A percentile compares a stretch with the other conserved stretches of the same genome.
Evolutionary conservation across 176 grass and related monocot species (phyloP).

Genomic region (Miscanthus lutarioriparius): DNA sequence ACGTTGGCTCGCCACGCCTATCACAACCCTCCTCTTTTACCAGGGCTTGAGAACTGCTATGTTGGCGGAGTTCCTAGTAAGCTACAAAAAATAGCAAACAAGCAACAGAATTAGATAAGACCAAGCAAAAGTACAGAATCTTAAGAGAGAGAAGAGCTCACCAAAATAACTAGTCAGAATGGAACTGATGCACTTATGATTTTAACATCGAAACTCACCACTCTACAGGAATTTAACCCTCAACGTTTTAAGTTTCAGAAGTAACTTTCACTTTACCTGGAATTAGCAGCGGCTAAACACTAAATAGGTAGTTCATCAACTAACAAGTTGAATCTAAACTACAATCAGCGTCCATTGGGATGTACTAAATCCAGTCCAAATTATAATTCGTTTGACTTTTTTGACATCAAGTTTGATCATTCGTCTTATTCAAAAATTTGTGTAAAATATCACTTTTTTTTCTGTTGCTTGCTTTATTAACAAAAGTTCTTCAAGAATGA

Average conservation of each 20-base stretch:
- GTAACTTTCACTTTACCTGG: background rate
- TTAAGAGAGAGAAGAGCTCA: conserved; percentile 24
- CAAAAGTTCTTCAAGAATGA: too few relatives aligned
- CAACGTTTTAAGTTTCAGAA: background rate
- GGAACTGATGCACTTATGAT: conserved; percentile 39
- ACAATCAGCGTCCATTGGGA: background rate
- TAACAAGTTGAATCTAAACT: conserved; percentile 20
- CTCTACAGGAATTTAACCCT: conserved; percentile 25
- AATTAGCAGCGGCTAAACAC: background rate
- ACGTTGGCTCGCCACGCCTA: too few relatives aligned
- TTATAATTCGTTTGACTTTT: too few relatives aligned
- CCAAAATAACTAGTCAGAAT: conserved; percentile 40
- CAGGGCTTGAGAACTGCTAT: too few relatives aligned
- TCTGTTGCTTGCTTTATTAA: too few relatives aligned
- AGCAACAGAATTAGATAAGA: conserved; percentile 44
- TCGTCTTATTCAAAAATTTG: too few relatives aligned
- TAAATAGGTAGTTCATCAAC: background rate
- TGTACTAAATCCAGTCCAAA: too few relatives aligned
- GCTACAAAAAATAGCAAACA: conserved; percentile 21
- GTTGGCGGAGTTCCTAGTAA: too few relatives aligned
- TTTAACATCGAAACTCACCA: background rate
- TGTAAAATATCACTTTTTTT: too few relatives aligned
- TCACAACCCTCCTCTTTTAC: too few relatives aligned
- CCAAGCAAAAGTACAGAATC: conserved; percentile 44
- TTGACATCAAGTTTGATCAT: too few relatives aligned